A percentile compares a stretch with the other conserved stretches of the same genome.
phyloP scores from a whole-genome alignment of 768 basidiomycete genomes.

The Boletus fagicola region DNA sequence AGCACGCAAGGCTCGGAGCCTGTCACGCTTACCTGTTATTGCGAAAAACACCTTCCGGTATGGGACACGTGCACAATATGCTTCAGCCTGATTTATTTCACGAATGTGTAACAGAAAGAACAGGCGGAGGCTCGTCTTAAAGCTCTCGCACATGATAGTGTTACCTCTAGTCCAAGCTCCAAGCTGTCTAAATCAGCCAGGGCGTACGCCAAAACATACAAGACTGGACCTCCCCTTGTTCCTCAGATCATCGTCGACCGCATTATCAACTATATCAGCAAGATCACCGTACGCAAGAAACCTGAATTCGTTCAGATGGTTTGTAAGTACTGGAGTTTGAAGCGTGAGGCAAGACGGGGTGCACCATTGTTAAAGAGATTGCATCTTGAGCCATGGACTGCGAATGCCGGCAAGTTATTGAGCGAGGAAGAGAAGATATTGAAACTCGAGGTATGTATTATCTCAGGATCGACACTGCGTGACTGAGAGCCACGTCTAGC shows the following conservation, averaged over 20 bases:
- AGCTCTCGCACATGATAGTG: conserved; percentile 46
- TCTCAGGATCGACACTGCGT: neutral
- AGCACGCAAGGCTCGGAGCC: conserved; percentile 72
- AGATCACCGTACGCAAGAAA: conserved; percentile 72
- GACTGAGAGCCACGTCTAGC: conserved; percentile 29
- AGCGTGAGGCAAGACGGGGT: conserved; percentile 88
- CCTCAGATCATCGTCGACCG: conserved; percentile 81
- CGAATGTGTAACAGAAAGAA: conserved; percentile 49
- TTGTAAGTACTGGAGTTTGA: conserved; percentile 96
- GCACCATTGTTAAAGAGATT: conserved; percentile 91
- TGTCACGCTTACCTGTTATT: conserved; percentile 73
- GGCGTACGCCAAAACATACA: conserved; percentile 89
- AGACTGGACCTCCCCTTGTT: conserved; percentile 88
- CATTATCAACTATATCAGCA: conserved; percentile 70
- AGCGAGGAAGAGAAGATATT: conserved; percentile 80
- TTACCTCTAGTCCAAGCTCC: conserved; percentile 39
- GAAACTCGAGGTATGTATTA: conserved; percentile 70
- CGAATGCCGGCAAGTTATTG: conserved; percentile 58
- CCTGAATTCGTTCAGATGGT: conserved; percentile 70
- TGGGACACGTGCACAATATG: conserved; percentile 23
- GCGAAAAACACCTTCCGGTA: conserved; percentile 90
- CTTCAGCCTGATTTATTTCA: neutral
- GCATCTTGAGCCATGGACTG: conserved; percentile 98
- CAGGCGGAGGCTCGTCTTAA: conserved; percentile 63
- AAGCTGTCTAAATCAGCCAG: conserved; percentile 75